These are phyloP conservation scores for Pythium dissotocum DNA, from an alignment of 352 stramenopile genomes.

Conservation along the genomic window DNA sequence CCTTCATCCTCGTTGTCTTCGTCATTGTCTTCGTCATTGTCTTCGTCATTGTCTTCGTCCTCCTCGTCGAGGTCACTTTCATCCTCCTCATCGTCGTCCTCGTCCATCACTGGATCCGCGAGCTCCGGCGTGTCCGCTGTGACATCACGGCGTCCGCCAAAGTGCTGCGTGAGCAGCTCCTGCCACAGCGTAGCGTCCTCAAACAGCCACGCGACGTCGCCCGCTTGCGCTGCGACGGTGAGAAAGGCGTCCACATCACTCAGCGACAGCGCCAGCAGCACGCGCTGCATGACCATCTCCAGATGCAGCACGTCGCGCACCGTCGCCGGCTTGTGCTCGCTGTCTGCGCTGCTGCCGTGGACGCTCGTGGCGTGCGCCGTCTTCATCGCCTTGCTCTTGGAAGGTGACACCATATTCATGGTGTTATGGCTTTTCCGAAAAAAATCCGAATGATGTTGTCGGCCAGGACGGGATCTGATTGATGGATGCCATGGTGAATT, in stretches of 20 bases:
- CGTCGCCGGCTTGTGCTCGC: background rate
- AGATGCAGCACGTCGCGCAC: constrained; percentile 25
- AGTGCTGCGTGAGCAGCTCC: constrained; percentile 32
- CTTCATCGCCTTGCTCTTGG: constrained; percentile 14
- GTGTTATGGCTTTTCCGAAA: background rate
- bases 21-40: constrained; percentile 30
- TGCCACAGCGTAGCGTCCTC: constrained; percentile 42
- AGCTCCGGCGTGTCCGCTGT: background rate
- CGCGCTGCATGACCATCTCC: constrained; percentile 25
- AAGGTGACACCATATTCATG: background rate
- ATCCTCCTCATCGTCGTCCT: constrained; percentile 1
- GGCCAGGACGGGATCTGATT: background rate
- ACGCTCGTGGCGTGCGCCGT: constrained; percentile 1
- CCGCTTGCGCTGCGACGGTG: background rate
- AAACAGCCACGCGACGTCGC: constrained; percentile 21
- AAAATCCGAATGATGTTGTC: constrained; percentile 4
- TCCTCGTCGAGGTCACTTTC: constrained; percentile 1
- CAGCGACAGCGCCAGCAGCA: constrained; percentile 20
- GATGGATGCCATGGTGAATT: background rate
- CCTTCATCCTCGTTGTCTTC: constrained; percentile 24
- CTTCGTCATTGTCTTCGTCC: constrained; percentile 1
- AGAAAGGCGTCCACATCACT: constrained; percentile 14
- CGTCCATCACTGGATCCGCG: background rate
- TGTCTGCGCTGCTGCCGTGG: background rate
- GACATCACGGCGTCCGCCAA: constrained; percentile 15